phyloP scores from a whole-genome alignment of 495 filamentous ascomycete genomes.

The Zalerion maritima region DNA sequence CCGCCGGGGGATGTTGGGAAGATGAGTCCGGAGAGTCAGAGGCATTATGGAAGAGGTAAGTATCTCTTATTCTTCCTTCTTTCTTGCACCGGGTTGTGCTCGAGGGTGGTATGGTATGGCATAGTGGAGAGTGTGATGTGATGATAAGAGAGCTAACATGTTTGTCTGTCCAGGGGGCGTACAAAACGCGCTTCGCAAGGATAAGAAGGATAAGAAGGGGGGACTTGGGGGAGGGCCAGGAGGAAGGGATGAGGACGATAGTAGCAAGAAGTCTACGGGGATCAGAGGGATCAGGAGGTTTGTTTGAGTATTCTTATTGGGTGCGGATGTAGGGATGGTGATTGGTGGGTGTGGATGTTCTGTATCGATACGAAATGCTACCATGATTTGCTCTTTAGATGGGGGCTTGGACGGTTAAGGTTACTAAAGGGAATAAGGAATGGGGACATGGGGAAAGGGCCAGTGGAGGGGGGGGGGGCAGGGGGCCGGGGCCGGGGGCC shows the following conservation, averaged over 20 bases:
- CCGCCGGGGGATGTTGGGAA: conserved; percentile 14
- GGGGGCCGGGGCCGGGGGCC: too few relatives aligned
- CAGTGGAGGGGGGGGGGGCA: too few relatives aligned
- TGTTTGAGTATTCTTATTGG: too few relatives aligned
- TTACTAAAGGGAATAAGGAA: too few relatives aligned
- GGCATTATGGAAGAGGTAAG: conserved; percentile 32
- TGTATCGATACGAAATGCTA: too few relatives aligned
- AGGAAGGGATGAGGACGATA: conserved; percentile 31
- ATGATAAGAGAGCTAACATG: conserved; percentile 16
- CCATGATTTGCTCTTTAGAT: too few relatives aligned
- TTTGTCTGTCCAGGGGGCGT: conserved; percentile 36
- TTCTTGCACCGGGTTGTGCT: conserved; percentile 4
- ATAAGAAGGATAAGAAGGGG: conserved; percentile 35
- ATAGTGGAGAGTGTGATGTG: neutral
- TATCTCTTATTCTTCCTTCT: conserved; percentile 9
- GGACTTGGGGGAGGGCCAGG: too few relatives aligned
- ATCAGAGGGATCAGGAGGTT: conserved; percentile 39
- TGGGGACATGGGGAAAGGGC: too few relatives aligned
- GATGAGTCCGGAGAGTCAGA: conserved; percentile 27
- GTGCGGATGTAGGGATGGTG: too few relatives aligned
- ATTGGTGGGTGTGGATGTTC: too few relatives aligned
- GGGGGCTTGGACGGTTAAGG: too few relatives aligned
- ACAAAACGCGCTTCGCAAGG: conserved; percentile 34
- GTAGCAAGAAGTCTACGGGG: conserved; percentile 36
- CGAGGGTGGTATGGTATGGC: conserved; percentile 1